These are phyloP conservation scores for Apiotrichum gracile DNA, from an alignment of 1,284 basidiomycete species.

Conservation along the genomic window DNA sequence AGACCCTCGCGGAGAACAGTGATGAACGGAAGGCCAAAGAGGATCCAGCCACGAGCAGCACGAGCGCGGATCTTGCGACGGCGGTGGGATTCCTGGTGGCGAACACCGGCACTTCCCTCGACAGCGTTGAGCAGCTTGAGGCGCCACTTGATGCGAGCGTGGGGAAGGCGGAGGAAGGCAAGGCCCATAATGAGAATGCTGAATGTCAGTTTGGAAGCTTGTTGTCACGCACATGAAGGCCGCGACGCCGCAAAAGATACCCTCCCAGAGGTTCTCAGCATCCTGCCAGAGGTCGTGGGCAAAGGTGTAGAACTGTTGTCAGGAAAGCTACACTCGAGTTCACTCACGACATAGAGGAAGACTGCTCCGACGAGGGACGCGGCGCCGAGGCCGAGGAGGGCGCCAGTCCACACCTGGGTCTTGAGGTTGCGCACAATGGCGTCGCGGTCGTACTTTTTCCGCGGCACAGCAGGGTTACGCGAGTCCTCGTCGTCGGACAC, in stretches of 20 bases:
- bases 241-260: slow-evolving; percentile 70
- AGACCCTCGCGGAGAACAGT: slow-evolving; percentile 86
- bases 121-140: slow-evolving; percentile 73
- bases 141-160: slow-evolving; percentile 78
- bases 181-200: slow-evolving; percentile 57
- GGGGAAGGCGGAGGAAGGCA: slow-evolving; percentile 68
- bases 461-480: neutral
- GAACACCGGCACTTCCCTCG: slow-evolving; percentile 43
- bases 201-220: neutral
- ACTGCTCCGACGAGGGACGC: slow-evolving; percentile 59
- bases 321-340: neutral
- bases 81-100: slow-evolving; percentile 4
- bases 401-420: slow-evolving; percentile 67
- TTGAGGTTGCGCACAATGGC: slow-evolving; percentile 25
- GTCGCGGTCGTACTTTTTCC: slow-evolving; percentile 4
- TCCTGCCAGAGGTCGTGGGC: slow-evolving; percentile 53
- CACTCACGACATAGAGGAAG: slow-evolving; percentile 47
- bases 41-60: slow-evolving; percentile 46
- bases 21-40: slow-evolving; percentile 76
- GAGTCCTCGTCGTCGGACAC: neutral
- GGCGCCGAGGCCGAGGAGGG: slow-evolving; percentile 61
- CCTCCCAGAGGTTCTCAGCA: slow-evolving; percentile 61
- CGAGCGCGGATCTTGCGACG: slow-evolving; percentile 12
- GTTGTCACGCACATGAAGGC: slow-evolving; percentile 27
- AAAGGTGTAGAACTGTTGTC: slow-evolving; percentile 48